Evolutionary conservation across 1,139 yeast genomes (phyloP), one percentile per base, ranked within the genome.

Genomic region (Insectozyma bohioensis): DNA sequence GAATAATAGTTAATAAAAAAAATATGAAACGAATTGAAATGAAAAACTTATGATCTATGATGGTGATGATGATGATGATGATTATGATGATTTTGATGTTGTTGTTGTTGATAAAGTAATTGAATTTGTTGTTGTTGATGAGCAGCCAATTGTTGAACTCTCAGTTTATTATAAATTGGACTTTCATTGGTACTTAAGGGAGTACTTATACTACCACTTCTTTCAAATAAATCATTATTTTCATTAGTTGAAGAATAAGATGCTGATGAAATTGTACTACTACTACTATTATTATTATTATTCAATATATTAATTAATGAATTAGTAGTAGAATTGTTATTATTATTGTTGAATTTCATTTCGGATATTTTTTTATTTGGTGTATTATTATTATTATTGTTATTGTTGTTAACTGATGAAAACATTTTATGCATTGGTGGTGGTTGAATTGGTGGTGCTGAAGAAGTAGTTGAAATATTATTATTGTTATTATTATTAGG

Each of bases 151-250:
- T 7, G 23, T 20, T 4, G 6, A 4, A 5, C 7, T 16, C 18
- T 16, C 22, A 20, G 5, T 4, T 6, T 28, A 7, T 28, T 28
- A 25, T 20, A 34, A 9, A 33, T 23, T 5, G 43, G 43, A 12
- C 42, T 37, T 20, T 32, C 36, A 33, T 30, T 35, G 24, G 39
- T 43, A 31, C 39, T 41, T 11, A 29, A 23, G 13, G 45, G 43
- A 16, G 44, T 41, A 17, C 8, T 20, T 23, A 26, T 15, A 26
- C 14, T 22, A 13, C 25, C 24, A 22, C 20, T n/a, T 10, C 12
- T 28, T 20, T 24, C 31, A 17, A 33, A 28, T 24, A 33, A 20
- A 28, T 33, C 35, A 21, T 33, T 33, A 24, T 13, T 10, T 5
- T 24, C 25, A 26, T 18, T 5, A 5, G 24, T 23, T 14, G 27